These are phyloP conservation scores for Xerocomus minutiporus DNA, from an alignment of 1,284 basidiomycete genomes.

Conservation along the genomic window DNA sequence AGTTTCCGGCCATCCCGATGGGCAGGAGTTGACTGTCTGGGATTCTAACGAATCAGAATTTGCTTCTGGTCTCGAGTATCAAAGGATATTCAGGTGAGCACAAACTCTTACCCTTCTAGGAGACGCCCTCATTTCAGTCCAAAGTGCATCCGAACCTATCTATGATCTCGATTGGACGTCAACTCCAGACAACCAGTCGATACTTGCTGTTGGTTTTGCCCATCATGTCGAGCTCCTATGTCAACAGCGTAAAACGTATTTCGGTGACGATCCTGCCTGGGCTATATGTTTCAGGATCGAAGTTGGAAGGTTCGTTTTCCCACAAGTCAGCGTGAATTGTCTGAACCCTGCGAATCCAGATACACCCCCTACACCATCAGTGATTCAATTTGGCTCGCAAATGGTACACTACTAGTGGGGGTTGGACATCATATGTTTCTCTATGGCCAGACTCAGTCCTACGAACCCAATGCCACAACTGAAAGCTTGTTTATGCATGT, in stretches of 20 bases:
- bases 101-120: slow-evolving; percentile 12
- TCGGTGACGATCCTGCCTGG: slow-evolving; percentile 79
- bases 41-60: slow-evolving; percentile 94
- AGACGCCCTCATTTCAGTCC: background rate
- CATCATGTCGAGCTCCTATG: slow-evolving; percentile 78
- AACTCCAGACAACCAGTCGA: slow-evolving; percentile 84
- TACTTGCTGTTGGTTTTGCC: slow-evolving; percentile 81
- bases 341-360: slow-evolving; percentile 35
- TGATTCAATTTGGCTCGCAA: slow-evolving; percentile 84
- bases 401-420: slow-evolving; percentile 72
- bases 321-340: background rate
- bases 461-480: slow-evolving; percentile 23
- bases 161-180: slow-evolving; percentile 88
- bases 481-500: slow-evolving; percentile 77
- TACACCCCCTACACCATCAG: slow-evolving; percentile 73
- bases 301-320: slow-evolving; percentile 51
- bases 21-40: slow-evolving; percentile 86
- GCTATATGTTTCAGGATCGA: slow-evolving; percentile 69
- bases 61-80: slow-evolving; percentile 80
- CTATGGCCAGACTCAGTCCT: slow-evolving; percentile 46
- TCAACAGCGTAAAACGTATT: slow-evolving; percentile 86
- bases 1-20: slow-evolving; percentile 55
- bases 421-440: slow-evolving; percentile 77
- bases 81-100: slow-evolving; percentile 52
- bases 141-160: slow-evolving; percentile 48